These are phyloP conservation scores for Aspergillus incahuasiensis DNA, from an alignment of 495 filamentous ascomycete genomes.

Conservation along the genomic window DNA sequence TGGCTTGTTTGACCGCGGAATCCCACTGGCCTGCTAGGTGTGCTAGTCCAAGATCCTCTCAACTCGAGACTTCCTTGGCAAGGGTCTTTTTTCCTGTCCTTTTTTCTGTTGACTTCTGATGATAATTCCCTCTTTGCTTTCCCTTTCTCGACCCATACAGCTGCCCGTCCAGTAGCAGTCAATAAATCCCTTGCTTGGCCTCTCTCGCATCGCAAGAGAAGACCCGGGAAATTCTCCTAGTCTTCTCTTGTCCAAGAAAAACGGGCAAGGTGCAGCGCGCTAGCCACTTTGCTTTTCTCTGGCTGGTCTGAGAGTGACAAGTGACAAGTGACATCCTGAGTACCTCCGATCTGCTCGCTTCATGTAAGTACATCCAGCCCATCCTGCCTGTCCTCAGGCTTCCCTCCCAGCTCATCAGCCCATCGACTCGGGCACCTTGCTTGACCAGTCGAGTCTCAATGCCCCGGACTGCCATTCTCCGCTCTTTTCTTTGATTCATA, in stretches of 20 bases:
- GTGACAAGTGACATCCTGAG: constrained; percentile 6
- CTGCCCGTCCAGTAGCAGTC: constrained; percentile 10
- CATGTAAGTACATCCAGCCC: constrained; percentile 11
- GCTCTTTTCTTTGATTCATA: constrained; percentile 7
- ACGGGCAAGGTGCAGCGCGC: constrained; percentile 27
- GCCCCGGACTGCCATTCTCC: constrained; percentile 6
- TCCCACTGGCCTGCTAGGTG: constrained; percentile 19
- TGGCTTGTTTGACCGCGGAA: constrained; percentile 23
- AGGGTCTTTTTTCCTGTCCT: constrained; percentile 1
- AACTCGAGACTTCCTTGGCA: constrained; percentile 9
- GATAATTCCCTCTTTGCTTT: constrained; percentile 3
- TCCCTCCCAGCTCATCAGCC: constrained; percentile 3
- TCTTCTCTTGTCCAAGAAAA: constrained; percentile 15
- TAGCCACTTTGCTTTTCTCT: constrained; percentile 23
- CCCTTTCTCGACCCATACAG: constrained; percentile 1
- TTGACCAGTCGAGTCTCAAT: constrained; percentile 1
- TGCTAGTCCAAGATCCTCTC: constrained; percentile 19
- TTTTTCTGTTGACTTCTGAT: constrained; percentile 4
- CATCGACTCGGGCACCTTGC: neutral
- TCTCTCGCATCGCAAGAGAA: constrained; percentile 5
- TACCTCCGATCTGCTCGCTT: constrained; percentile 11
- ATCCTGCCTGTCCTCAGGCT: constrained; percentile 1
- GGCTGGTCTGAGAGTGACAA: constrained; percentile 2
- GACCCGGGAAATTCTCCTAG: constrained; percentile 19
- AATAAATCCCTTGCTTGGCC: constrained; percentile 23